Conservation (phyloP, 345 rosid species). For the Durio zibethinus region DNA sequence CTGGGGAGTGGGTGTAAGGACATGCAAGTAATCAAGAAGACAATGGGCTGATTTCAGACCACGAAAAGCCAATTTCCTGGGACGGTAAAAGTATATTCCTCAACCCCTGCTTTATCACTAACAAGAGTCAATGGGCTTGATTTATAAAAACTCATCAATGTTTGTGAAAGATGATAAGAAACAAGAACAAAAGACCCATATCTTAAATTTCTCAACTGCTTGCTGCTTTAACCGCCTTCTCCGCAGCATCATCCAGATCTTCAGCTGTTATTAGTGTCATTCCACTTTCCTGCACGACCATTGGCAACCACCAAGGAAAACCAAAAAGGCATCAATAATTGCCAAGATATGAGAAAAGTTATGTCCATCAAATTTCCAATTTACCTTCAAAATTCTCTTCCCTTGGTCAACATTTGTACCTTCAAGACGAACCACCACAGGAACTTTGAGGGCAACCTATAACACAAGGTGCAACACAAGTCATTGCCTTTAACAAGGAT, state of each 20-base stretch:
- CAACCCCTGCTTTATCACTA: slow-evolving; percentile 20
- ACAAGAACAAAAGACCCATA: background rate
- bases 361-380: background rate
- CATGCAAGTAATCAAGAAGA: background rate
- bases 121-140: slow-evolving; percentile 6
- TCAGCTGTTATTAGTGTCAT: slow-evolving; percentile 87
- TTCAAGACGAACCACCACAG: slow-evolving; percentile 80
- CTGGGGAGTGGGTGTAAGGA: background rate
- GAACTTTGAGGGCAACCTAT: slow-evolving; percentile 89
- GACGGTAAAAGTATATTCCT: slow-evolving; percentile 8
- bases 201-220: slow-evolving; percentile 26
- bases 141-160: slow-evolving; percentile 6
- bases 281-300: slow-evolving; percentile 73
- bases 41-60: background rate
- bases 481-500: background rate
- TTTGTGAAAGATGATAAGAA: background rate
- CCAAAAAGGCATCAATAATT: background rate
- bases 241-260: slow-evolving; percentile 97
- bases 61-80: background rate
- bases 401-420: slow-evolving; percentile 79
- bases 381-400: slow-evolving; percentile 89
- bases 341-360: background rate
- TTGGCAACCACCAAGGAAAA: background rate
- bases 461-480: slow-evolving; percentile 5
- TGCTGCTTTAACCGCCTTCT: slow-evolving; percentile 81